Evolutionary conservation across 345 rosid genomes (phyloP).

Genomic region (Eucalyptus albens): DNA sequence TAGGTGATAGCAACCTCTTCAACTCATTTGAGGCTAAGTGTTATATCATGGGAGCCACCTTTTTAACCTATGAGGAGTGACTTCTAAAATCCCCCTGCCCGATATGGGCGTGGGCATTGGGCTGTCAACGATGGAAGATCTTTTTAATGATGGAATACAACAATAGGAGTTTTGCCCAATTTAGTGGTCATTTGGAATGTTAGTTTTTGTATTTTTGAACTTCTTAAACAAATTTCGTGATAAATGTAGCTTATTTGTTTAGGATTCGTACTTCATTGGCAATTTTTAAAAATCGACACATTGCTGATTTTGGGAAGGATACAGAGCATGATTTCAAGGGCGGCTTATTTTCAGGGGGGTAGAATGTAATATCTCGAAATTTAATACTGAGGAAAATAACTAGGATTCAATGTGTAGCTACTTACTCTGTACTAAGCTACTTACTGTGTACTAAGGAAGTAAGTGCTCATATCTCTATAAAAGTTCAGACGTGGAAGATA

Average conservation of each 20-base stretch:
- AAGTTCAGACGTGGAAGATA: background rate
- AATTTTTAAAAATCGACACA: too few relatives aligned
- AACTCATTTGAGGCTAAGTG: background rate
- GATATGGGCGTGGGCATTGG: background rate
- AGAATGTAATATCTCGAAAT: background rate
- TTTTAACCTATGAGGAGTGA: background rate
- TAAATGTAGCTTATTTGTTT: background rate
- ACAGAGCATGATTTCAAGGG: background rate
- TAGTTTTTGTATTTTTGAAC: background rate
- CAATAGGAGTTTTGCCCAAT: background rate
- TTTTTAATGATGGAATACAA: background rate
- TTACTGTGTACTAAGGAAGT: background rate
- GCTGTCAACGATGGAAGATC: background rate
- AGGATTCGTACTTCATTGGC: background rate
- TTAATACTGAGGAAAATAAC: background rate
- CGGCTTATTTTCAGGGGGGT: background rate
- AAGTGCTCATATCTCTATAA: background rate
- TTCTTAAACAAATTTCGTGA: background rate
- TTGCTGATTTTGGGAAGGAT: background rate
- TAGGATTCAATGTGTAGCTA: background rate
- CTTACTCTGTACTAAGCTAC: background rate
- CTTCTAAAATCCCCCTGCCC: background rate
- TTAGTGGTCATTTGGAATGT: background rate
- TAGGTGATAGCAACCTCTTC: background rate
- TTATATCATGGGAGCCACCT: background rate